A percentile compares a stretch with the other conserved stretches of the same genome.
Conservation (phyloP, 768 basidiomycete species). For the Suillus subluteus region DNA sequence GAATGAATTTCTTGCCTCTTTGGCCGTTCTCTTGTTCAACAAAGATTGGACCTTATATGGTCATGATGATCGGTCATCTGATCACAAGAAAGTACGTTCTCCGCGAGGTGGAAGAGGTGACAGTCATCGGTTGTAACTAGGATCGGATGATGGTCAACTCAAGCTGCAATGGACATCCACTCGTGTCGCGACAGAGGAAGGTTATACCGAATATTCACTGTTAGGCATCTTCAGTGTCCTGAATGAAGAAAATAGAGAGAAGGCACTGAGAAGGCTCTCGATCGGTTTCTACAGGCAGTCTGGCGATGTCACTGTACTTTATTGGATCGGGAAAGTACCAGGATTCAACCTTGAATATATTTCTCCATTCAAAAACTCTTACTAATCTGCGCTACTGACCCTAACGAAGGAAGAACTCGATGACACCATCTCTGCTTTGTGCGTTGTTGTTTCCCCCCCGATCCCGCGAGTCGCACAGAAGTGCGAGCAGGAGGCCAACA, state of each 20-base stretch:
- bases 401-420: neutral
- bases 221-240: conserved; percentile 13
- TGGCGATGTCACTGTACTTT: neutral
- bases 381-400: neutral
- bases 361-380: neutral
- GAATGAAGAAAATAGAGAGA: neutral
- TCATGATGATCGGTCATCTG: conserved; percentile 3
- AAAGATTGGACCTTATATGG: conserved; percentile 11
- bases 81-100: conserved; percentile 12
- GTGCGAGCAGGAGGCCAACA: neutral
- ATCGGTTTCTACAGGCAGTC: neutral
- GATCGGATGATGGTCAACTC: conserved; percentile 9
- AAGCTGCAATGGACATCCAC: conserved; percentile 11
- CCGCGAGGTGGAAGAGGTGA: conserved; percentile 4
- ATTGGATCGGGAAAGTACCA: neutral
- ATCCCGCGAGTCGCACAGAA: neutral
- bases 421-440: neutral
- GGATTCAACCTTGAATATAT: neutral
- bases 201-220: conserved; percentile 12
- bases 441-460: neutral
- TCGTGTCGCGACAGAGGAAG: conserved; percentile 11
- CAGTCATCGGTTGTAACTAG: conserved; percentile 13
- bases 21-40: conserved; percentile 12
- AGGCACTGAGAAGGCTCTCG: neutral
- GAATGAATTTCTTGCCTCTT: conserved; percentile 9